Conservation (phyloP, 83 land plant genomes). For the Picea engelmannii region DNA sequence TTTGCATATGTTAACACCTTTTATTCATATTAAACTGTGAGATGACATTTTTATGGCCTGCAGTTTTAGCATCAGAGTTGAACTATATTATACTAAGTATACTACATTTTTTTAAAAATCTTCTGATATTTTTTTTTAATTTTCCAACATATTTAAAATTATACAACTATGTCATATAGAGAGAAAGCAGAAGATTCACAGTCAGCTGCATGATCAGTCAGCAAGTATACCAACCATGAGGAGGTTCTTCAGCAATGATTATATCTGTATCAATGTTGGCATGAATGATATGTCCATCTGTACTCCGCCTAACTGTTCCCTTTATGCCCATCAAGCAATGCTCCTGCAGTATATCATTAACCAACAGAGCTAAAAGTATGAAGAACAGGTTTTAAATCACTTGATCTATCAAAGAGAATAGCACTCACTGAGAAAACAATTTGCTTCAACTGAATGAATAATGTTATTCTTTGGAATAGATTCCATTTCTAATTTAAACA, state of each 20-base stretch:
- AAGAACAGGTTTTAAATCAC: background rate
- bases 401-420: background rate
- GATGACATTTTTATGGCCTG: background rate
- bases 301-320: conserved; percentile 98
- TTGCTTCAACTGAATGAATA: conserved; percentile 3
- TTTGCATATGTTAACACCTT: background rate
- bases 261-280: conserved; percentile 99
- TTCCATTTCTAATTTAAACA: background rate
- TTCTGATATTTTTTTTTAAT: no score
- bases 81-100: no score
- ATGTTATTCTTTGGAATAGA: background rate
- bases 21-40: background rate
- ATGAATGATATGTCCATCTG: conserved; percentile 99
- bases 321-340: conserved; percentile 99
- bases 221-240: conserved; percentile 62
- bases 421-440: background rate
- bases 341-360: conserved; percentile 54
- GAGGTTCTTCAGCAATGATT: conserved; percentile 97
- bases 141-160: background rate
- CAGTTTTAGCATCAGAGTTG: background rate
- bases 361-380: background rate
- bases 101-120: no score
- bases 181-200: background rate
- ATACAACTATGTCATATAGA: background rate
- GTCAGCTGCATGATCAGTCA: background rate